Percentiles rank a stretch among this genome's conserved stretches.
phyloP scores from a whole-genome alignment of 441 rosid genomes.

The Populus hybrid region DNA sequence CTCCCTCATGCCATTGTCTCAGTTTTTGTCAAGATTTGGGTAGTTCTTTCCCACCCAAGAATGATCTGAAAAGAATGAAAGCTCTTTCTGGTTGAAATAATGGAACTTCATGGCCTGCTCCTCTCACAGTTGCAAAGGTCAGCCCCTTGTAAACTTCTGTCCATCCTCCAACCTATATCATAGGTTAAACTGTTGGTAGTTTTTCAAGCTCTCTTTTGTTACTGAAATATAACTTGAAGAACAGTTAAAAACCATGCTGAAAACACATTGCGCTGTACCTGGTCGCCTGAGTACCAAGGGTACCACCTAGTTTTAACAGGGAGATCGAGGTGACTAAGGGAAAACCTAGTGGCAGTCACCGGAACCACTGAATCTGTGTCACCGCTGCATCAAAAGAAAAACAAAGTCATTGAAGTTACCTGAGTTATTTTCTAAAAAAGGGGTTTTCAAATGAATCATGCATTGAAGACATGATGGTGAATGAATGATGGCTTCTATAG shows the following conservation, averaged over 20 bases:
- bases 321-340: conserved; percentile 68
- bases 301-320: conserved; percentile 64
- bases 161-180: conserved; percentile 70
- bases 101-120: conserved; percentile 88
- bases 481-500: too few species aligned
- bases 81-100: conserved; percentile 59
- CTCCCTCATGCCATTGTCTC: not conserved
- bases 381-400: conserved; percentile 46
- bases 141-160: too few species aligned
- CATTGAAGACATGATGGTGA: too few species aligned
- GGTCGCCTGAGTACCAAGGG: conserved; percentile 73
- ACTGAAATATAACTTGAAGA: not conserved
- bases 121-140: conserved; percentile 80
- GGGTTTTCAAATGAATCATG: too few species aligned
- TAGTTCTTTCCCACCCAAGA: conserved; percentile 61
- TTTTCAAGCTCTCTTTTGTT: too few species aligned
- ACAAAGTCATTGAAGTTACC: not conserved
- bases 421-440: too few species aligned
- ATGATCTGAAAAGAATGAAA: conserved; percentile 55
- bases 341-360: conserved; percentile 74
- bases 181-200: not conserved
- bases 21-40: conserved; percentile 38
- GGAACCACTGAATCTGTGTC: conserved; percentile 80
- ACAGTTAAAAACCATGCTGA: too few species aligned
- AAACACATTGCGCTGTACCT: conserved; percentile 32